Evolutionary conservation across 2,329 filamentous ascomycete genomes (phyloP).

Genomic region (Blastomyces emzantsi): DNA sequence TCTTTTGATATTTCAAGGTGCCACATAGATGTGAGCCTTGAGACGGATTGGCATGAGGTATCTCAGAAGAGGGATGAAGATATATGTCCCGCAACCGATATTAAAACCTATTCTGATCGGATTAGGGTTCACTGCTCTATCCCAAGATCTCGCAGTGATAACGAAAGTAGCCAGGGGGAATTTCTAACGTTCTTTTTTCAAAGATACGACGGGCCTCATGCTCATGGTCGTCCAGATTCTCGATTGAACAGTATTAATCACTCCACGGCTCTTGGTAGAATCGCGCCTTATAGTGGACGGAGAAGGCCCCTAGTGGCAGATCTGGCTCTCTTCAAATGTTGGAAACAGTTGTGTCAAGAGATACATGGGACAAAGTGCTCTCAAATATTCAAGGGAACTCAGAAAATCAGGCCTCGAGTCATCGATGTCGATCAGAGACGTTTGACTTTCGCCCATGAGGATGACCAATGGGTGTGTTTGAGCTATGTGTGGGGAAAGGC

Average conservation of each 20-base stretch:
- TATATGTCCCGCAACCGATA: background rate
- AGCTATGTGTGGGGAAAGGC: constrained; percentile 14
- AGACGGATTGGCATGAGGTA: background rate
- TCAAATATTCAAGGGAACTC: constrained; percentile 1
- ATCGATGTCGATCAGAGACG: constrained; percentile 12
- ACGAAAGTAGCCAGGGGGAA: background rate
- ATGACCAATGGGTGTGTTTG: constrained; percentile 11
- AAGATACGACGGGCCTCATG: background rate
- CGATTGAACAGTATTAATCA: background rate
- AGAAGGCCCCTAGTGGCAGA: constrained; percentile 1
- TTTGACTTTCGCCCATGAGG: constrained; percentile 7
- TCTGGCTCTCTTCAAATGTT: constrained; percentile 9
- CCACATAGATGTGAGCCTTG: background rate
- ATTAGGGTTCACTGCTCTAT: constrained; percentile 7
- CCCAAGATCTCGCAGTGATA: background rate
- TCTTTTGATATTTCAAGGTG: background rate
- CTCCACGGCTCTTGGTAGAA: too few relatives aligned
- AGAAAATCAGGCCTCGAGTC: constrained; percentile 9
- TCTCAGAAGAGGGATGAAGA: background rate
- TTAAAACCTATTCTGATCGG: constrained; percentile 11
- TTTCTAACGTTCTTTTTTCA: constrained; percentile 2
- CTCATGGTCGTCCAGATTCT: background rate
- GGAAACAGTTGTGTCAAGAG: constrained; percentile 9
- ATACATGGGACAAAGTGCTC: constrained; percentile 3
- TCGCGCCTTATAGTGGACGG: constrained; percentile 1